phyloP scores from a whole-genome alignment of 305 asterid species.

The Solanum chacoense region DNA sequence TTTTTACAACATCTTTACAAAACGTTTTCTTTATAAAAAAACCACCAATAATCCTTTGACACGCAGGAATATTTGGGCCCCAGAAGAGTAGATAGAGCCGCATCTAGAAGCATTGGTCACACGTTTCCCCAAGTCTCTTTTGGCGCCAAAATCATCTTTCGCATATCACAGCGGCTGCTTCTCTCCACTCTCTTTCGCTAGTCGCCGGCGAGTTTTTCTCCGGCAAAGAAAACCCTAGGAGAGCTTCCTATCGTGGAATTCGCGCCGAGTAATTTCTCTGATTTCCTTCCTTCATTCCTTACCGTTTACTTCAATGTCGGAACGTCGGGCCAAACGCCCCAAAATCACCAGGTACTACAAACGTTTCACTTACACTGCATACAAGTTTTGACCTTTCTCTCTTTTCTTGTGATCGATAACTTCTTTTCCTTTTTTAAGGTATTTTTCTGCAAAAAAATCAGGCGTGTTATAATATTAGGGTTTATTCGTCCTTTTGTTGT shows the following conservation, averaged over 20 bases:
- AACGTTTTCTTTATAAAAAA: background rate
- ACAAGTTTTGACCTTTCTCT: background rate
- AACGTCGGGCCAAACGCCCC: constrained; percentile 11
- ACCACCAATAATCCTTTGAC: background rate
- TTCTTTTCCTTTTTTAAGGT: background rate
- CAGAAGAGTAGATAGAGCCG: background rate
- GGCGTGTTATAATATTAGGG: background rate
- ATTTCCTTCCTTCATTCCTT: background rate
- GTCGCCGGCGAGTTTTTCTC: background rate
- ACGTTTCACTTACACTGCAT: background rate
- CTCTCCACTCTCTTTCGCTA: background rate
- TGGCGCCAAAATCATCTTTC: constrained; percentile 1
- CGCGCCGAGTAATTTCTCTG: background rate
- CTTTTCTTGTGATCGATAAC: background rate
- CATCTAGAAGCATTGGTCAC: background rate
- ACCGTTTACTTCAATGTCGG: background rate
- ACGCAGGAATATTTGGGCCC: background rate
- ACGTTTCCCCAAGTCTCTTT: background rate
- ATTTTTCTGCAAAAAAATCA: background rate
- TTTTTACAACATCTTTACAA: background rate
- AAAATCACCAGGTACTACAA: constrained; percentile 11
- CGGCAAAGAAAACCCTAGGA: background rate
- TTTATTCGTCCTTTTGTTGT: background rate
- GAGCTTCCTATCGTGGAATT: background rate
- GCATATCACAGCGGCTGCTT: background rate